Evolutionary conservation across 306 rosid species (phyloP).

Genomic region (apple (Malus domestica)): ASM211411v1 NC_041798.1:3040501-3041000

Average conservation of each 20-base stretch:
- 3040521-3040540: no score
- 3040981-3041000: constrained; percentile 23
- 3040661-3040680: neutral
- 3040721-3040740: neutral
- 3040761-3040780: neutral
- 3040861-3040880: neutral
- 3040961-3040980: constrained; percentile 11
- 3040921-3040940: constrained; percentile 1
- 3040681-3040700: neutral
- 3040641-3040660: neutral
- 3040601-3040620: neutral
- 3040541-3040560: neutral
- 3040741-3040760: neutral
- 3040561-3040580: neutral
- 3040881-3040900: neutral
- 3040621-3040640: neutral
- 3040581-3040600: neutral
- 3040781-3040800: neutral
- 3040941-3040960: constrained; percentile 2
- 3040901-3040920: constrained; percentile 8
- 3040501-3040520: no score
- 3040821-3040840: neutral
- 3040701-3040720: neutral
- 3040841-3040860: neutral
- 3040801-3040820: neutral